Conservation (phyloP, 2,329 filamentous ascomycete genomes). For the Sordariomycetes sp. region DNA sequence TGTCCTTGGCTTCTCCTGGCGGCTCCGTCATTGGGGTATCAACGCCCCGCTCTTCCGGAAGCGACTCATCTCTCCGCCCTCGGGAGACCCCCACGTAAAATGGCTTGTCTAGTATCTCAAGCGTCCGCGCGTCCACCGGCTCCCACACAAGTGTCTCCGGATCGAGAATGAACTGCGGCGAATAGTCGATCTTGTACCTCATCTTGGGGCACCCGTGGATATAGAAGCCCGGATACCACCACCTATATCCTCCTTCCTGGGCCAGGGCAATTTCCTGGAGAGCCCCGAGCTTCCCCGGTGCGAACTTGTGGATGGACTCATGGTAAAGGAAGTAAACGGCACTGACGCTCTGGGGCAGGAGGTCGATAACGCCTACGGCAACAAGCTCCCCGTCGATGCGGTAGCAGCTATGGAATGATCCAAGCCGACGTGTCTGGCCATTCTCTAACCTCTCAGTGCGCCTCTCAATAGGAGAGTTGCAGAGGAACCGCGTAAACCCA, state of each 20-base stretch:
- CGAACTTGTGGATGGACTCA: slow-evolving; percentile 55
- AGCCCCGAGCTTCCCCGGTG: slow-evolving; percentile 64
- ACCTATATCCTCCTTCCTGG: slow-evolving; percentile 53
- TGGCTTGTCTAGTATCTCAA: slow-evolving; percentile 36
- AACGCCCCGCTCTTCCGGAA: background rate
- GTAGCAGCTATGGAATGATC: slow-evolving; percentile 75
- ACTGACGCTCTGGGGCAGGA: slow-evolving; percentile 65
- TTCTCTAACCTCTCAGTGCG: slow-evolving; percentile 27
- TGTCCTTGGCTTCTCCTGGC: slow-evolving; percentile 4
- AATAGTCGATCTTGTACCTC: slow-evolving; percentile 73
- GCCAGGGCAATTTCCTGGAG: slow-evolving; percentile 61
- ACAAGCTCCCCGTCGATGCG: slow-evolving; percentile 63
- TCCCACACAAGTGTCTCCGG: slow-evolving; percentile 53
- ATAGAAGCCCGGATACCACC: slow-evolving; percentile 74
- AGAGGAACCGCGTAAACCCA: slow-evolving; percentile 63
- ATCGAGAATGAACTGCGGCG: slow-evolving; percentile 61
- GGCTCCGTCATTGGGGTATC: slow-evolving; percentile 10
- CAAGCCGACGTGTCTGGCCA: slow-evolving; percentile 41
- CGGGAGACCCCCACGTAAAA: slow-evolving; percentile 38
- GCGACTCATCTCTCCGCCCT: background rate
- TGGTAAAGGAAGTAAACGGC: slow-evolving; percentile 78
- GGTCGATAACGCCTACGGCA: slow-evolving; percentile 63
- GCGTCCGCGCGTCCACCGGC: slow-evolving; percentile 35
- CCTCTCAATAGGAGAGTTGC: slow-evolving; percentile 50
- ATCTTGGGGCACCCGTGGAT: slow-evolving; percentile 75